These are phyloP conservation scores for Didymella pinodella DNA, from an alignment of 2,329 filamentous ascomycete species.

Conservation along the genomic window DNA sequence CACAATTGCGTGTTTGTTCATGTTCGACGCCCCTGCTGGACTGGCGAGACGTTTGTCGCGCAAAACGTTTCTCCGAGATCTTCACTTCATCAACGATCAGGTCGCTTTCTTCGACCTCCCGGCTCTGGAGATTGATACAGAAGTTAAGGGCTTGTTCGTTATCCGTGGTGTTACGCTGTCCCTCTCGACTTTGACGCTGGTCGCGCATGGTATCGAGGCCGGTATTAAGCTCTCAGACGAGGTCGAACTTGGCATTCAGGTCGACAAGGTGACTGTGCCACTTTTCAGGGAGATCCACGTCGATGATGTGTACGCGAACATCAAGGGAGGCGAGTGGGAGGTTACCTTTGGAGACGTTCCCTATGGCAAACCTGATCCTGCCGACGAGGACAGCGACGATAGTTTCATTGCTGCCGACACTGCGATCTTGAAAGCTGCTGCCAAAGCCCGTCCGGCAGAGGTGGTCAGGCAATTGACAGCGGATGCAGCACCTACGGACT, in stretches of 20 bases:
- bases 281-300: conserved; percentile 62
- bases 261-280: conserved; percentile 58
- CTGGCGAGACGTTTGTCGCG: conserved; percentile 49
- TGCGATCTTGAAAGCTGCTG: conserved; percentile 56
- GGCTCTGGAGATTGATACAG: conserved; percentile 63
- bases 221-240: conserved; percentile 62
- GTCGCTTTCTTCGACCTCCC: conserved; percentile 60
- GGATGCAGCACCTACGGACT: conserved; percentile 46
- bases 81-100: conserved; percentile 62
- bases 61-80: conserved; percentile 49
- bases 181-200: conserved; percentile 58
- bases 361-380: conserved; percentile 37
- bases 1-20: conserved; percentile 56
- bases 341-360: conserved; percentile 56
- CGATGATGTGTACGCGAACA: conserved; percentile 62
- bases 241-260: conserved; percentile 62
- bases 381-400: conserved; percentile 50
- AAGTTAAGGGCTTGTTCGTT: conserved; percentile 62
- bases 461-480: conserved; percentile 51
- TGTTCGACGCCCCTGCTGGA: conserved; percentile 54
- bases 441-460: conserved; percentile 25
- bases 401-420: conserved; percentile 56
- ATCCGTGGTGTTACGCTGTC: conserved; percentile 62
- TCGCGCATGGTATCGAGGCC: conserved; percentile 62
- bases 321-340: conserved; percentile 61